Conservation (phyloP, 257 asterid genomes). For the Galeopsis tetrahit region DNA sequence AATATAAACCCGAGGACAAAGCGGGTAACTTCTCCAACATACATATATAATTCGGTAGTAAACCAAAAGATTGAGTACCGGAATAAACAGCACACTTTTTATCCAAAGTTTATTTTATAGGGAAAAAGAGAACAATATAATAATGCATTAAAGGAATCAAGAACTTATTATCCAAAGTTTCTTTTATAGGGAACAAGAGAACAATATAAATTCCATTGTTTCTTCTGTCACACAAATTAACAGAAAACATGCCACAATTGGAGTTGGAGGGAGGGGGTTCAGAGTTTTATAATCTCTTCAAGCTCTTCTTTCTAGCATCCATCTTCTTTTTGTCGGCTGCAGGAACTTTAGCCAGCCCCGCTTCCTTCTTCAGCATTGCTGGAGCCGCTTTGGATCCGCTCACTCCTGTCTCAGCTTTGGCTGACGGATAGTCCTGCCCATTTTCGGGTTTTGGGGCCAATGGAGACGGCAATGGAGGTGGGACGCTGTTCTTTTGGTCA, state of each 20-base stretch:
- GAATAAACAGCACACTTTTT: too few species aligned
- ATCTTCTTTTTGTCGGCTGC: slow-evolving; percentile 76
- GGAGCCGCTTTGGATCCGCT: slow-evolving; percentile 57
- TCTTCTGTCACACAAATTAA: neutral
- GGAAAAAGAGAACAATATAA: too few species aligned
- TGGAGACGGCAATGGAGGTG: slow-evolving; percentile 55
- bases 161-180: slow-evolving; percentile 26
- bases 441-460: slow-evolving; percentile 73
- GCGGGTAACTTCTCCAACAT: too few species aligned
- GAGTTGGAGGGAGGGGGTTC: neutral
- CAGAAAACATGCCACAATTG: neutral
- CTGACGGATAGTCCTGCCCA: slow-evolving; percentile 48
- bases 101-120: too few species aligned
- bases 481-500: slow-evolving; percentile 56
- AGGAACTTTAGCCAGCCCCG: slow-evolving; percentile 55
- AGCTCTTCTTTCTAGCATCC: slow-evolving; percentile 92
- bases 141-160: neutral
- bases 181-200: slow-evolving; percentile 23
- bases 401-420: slow-evolving; percentile 46
- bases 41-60: too few species aligned
- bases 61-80: too few species aligned
- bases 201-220: slow-evolving; percentile 23
- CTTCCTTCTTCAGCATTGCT: slow-evolving; percentile 65
- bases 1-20: too few species aligned
- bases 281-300: slow-evolving; percentile 75